phyloP scores from a whole-genome alignment of 768 basidiomycete genomes.

The Calocybe indica region DNA sequence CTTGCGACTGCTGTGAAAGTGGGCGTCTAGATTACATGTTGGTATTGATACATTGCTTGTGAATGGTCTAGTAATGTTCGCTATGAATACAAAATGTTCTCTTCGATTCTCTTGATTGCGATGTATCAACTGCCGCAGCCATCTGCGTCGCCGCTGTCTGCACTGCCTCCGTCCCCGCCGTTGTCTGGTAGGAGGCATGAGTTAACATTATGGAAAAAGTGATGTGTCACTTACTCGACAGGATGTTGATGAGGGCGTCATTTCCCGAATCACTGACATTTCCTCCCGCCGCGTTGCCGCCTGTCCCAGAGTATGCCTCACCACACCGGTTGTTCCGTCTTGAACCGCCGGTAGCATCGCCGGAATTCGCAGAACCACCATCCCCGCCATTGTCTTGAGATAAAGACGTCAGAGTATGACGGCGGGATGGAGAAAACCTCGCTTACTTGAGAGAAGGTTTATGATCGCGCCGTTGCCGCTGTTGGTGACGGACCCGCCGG shows the following conservation, averaged over 20 bases:
- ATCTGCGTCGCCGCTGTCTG: conserved; percentile 21
- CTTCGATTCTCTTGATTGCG: too few species aligned
- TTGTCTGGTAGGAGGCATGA: conserved; percentile 25
- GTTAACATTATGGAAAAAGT: conserved; percentile 4
- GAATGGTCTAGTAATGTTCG: conserved; percentile 6
- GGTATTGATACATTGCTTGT: conserved; percentile 21
- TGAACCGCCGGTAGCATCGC: conserved; percentile 13
- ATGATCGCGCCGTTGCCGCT: neutral
- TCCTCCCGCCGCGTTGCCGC: conserved; percentile 30
- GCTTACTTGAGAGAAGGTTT: conserved; percentile 19
- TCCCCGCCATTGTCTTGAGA: conserved; percentile 21
- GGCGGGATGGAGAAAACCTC: conserved; percentile 3
- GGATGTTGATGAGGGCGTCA: conserved; percentile 21
- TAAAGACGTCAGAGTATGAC: neutral
- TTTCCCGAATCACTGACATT: conserved; percentile 12
- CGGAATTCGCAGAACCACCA: conserved; percentile 28
- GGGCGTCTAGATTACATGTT: conserved; percentile 1
- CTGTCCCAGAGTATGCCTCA: conserved; percentile 21
- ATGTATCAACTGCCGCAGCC: conserved; percentile 4
- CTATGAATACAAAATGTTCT: neutral
- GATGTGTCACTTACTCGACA: conserved; percentile 22
- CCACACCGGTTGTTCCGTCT: conserved; percentile 11
- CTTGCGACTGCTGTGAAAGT: conserved; percentile 59
- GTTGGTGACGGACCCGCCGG: conserved; percentile 23
- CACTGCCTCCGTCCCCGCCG: conserved; percentile 27